Evolutionary conservation across 202 grass and related monocot species (phyloP).

Genomic region (Brachypodium distachyon): DNA sequence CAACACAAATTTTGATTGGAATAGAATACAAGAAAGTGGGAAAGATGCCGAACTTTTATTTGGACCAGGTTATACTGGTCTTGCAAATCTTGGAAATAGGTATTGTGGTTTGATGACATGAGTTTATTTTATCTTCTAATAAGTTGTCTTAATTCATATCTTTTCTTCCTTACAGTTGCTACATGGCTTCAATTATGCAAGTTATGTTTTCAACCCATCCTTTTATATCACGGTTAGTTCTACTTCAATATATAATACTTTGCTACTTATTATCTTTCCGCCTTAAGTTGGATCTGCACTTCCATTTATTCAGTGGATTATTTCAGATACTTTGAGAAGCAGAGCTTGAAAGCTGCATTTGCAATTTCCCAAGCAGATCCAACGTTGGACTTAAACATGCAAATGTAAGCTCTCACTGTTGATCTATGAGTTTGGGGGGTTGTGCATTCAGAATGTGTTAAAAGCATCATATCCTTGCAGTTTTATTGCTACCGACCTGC

Average conservation of each 20-base stretch:
- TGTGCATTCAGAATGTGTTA: not conserved
- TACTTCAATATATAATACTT: not conserved
- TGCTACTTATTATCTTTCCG: not conserved
- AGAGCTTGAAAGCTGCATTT: constrained; percentile 86
- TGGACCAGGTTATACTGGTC: constrained; percentile 92
- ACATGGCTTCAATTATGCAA: constrained; percentile 98
- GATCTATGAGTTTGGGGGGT: not conserved
- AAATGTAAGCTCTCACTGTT: constrained; percentile 59
- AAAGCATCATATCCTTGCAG: constrained; percentile 1
- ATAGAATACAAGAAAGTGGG: constrained; percentile 95
- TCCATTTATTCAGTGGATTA: not conserved
- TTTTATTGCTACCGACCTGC: not conserved
- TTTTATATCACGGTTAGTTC: constrained; percentile 70
- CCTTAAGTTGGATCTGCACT: not conserved
- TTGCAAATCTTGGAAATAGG: constrained; percentile 96
- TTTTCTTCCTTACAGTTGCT: constrained; percentile 53
- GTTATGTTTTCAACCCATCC: constrained; percentile 79
- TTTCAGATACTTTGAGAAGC: constrained; percentile 82
- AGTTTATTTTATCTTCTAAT: constrained; percentile 6
- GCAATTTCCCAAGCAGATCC: constrained; percentile 64
- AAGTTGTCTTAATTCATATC: not conserved
- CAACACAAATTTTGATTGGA: constrained; percentile 99
- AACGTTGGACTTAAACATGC: constrained; percentile 85
- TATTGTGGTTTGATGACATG: constrained; percentile 12
- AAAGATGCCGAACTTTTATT: constrained; percentile 75